Conservation (phyloP, 2,329 filamentous ascomycete species). For the Trichoderma gracile region DNA sequence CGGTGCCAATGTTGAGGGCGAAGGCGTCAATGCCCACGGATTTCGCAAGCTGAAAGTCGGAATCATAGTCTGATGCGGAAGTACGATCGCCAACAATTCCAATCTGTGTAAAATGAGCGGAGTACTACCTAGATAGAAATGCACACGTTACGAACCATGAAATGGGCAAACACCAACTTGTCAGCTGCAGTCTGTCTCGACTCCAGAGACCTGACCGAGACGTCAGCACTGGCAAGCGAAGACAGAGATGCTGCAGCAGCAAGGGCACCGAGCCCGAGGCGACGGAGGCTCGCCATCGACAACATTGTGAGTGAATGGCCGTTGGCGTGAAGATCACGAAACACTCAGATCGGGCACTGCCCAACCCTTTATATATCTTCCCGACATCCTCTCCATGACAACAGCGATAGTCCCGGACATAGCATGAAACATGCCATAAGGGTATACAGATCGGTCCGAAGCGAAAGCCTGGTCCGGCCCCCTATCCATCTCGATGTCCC, state of each 20-base stretch:
- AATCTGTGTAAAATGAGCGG: constrained; percentile 34
- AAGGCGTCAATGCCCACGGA: constrained; percentile 50
- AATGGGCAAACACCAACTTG: constrained; percentile 46
- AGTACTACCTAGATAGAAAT: not conserved
- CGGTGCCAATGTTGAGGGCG: constrained; percentile 52
- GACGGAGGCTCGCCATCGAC: constrained; percentile 27
- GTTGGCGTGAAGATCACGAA: not conserved
- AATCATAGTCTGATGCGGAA: constrained; percentile 47
- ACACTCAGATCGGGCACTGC: not conserved
- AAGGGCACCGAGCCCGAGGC: constrained; percentile 27
- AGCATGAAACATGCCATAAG: constrained; percentile 14
- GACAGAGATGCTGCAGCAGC: constrained; percentile 27
- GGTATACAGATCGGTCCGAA: constrained; percentile 22
- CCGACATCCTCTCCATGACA: not conserved
- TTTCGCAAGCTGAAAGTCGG: constrained; percentile 49
- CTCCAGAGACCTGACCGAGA: constrained; percentile 24
- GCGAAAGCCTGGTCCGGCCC: not conserved
- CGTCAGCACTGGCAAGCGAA: constrained; percentile 16
- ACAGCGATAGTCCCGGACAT: not conserved
- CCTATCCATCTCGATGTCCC: constrained; percentile 1
- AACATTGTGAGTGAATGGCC: constrained; percentile 16
- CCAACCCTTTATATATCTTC: constrained; percentile 14
- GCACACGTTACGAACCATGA: constrained; percentile 39
- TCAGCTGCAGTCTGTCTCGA: constrained; percentile 27
- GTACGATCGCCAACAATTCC: constrained; percentile 48